These are phyloP conservation scores for Vickermania ingenoplastis DNA, from an alignment of 208 protist genomes.

Conservation along the genomic window DNA sequence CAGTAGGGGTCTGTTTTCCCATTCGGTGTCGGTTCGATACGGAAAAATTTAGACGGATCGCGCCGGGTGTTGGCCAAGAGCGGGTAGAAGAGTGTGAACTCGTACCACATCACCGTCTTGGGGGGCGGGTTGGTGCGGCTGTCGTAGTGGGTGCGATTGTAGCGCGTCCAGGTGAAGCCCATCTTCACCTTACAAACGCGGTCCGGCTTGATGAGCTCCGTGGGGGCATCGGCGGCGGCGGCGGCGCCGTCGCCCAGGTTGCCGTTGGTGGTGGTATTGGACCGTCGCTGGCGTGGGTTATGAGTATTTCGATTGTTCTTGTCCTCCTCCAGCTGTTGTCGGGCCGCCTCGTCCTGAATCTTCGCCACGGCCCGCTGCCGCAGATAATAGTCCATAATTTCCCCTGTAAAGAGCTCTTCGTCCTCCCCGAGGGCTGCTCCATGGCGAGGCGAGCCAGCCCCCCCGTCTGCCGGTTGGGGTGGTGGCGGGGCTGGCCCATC, in stretches of 20 bases:
- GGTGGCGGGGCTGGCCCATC: no score
- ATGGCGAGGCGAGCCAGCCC: not conserved
- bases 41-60: conserved; percentile 91
- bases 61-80: conserved; percentile 91
- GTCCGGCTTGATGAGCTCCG: conserved; percentile 90
- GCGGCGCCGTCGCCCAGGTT: conserved; percentile 1
- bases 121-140: conserved; percentile 97
- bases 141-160: conserved; percentile 99
- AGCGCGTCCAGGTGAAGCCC: conserved; percentile 97
- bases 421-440: conserved; percentile 55
- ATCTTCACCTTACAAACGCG: conserved; percentile 98
- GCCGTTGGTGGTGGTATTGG: not conserved
- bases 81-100: conserved; percentile 99
- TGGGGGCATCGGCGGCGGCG: not conserved
- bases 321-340: no score
- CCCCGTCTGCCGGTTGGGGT: not conserved
- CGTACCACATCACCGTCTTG: conserved; percentile 98
- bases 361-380: conserved; percentile 9
- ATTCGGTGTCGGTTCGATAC: conserved; percentile 64
- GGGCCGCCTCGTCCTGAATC: not conserved
- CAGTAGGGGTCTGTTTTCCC: conserved; percentile 80
- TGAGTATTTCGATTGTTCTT: no score
- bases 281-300: not conserved
- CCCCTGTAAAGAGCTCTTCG: conserved; percentile 77
- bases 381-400: conserved; percentile 82